Evolutionary conservation across 208 protist species (phyloP).

Genomic region (Trypanosomatidae sp.): DNA sequence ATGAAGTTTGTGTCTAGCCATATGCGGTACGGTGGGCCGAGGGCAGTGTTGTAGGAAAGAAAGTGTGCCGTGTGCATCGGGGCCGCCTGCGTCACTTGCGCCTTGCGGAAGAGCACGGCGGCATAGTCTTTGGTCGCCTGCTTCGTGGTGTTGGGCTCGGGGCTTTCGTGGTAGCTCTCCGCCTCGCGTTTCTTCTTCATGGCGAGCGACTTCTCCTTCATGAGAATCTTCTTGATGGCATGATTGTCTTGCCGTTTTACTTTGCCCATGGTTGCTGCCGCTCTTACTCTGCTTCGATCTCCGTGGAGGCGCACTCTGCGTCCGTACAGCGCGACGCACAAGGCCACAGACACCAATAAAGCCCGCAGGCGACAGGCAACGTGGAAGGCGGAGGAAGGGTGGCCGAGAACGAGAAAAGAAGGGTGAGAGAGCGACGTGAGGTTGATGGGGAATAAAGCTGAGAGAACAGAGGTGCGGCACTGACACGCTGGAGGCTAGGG

Average conservation of each 20-base stretch:
- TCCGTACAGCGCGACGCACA: neutral
- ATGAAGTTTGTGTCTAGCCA: constrained; percentile 99
- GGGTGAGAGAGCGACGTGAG: neutral
- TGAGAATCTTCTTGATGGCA: constrained; percentile 90
- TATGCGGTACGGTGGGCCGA: constrained; percentile 98
- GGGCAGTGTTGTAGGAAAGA: constrained; percentile 97
- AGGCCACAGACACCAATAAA: neutral
- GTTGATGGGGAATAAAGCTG: neutral
- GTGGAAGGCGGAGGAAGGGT: neutral
- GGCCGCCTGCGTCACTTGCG: constrained; percentile 60
- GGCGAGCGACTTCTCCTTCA: constrained; percentile 88
- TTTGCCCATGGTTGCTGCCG: constrained; percentile 56
- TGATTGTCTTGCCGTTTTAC: constrained; percentile 69
- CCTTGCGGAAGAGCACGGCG: constrained; percentile 60
- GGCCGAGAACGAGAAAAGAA: neutral
- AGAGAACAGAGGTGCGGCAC: neutral
- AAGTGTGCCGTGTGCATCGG: constrained; percentile 91
- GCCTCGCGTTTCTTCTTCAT: constrained; percentile 90
- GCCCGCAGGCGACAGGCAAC: neutral
- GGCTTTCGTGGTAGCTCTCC: constrained; percentile 56
- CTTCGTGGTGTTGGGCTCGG: constrained; percentile 36
- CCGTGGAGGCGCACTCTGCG: neutral
- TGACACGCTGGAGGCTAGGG: neutral
- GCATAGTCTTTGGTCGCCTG: constrained; percentile 67
- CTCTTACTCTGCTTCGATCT: neutral